A percentile compares a stretch with the other conserved stretches of the same genome.
phyloP scores from a whole-genome alignment of 805 yeast genomes.

The Candida germanica region DNA sequence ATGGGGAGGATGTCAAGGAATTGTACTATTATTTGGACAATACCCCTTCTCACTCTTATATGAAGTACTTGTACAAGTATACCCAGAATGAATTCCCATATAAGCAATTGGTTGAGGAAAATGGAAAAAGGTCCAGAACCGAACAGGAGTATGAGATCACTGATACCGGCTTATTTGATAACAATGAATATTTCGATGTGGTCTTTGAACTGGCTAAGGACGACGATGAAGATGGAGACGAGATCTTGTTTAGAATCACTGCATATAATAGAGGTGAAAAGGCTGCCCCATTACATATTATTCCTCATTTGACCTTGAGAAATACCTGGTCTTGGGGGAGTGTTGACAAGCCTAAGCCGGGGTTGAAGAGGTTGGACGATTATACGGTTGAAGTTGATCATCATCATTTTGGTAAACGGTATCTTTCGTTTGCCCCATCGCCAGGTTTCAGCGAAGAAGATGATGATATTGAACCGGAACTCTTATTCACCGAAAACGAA shows the following conservation, averaged over 20 bases:
- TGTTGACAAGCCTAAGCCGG: slow-evolving; percentile 50
- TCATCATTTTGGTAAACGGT: slow-evolving; percentile 65
- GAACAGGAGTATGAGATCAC: slow-evolving; percentile 78
- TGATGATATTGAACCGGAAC: slow-evolving; percentile 69
- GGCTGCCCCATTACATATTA: slow-evolving; percentile 82
- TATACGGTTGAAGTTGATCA: slow-evolving; percentile 60
- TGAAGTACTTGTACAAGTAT: slow-evolving; percentile 88
- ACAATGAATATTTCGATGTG: slow-evolving; percentile 79
- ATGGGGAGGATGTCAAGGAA: slow-evolving; percentile 94
- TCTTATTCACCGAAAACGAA: slow-evolving; percentile 87
- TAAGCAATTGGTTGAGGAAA: slow-evolving; percentile 65
- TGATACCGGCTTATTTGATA: slow-evolving; percentile 76
- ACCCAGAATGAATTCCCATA: slow-evolving; percentile 88
- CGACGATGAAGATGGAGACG: slow-evolving; percentile 78
- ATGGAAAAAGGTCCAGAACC: slow-evolving; percentile 57
- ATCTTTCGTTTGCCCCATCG: slow-evolving; percentile 73
- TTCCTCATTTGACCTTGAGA: slow-evolving; percentile 82
- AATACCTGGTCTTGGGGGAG: slow-evolving; percentile 94
- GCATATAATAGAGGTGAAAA: slow-evolving; percentile 82
- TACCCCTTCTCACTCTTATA: slow-evolving; percentile 89
- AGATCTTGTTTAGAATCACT: slow-evolving; percentile 75
- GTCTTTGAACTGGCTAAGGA: slow-evolving; percentile 88
- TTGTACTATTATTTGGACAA: slow-evolving; percentile 82
- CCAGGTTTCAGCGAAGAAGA: slow-evolving; percentile 63
- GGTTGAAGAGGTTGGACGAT: slow-evolving; percentile 36